A percentile compares a stretch with the other conserved stretches of the same genome.
Conservation (phyloP, 345 rosid genomes). For the Corchorus capsularis region DNA sequence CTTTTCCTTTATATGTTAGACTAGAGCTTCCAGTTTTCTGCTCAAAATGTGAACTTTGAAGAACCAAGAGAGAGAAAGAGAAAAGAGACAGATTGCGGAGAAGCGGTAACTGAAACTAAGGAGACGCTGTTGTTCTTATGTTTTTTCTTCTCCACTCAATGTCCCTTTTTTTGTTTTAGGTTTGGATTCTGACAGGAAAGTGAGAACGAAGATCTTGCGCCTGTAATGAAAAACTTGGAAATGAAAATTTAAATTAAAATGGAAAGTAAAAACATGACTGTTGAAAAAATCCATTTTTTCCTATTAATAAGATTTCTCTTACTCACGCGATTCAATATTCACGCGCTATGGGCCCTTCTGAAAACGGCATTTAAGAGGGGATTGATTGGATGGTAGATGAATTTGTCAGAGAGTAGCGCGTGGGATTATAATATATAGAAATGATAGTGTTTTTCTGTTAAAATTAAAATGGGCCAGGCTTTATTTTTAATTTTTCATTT, state of each 20-base stretch:
- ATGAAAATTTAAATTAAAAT: background rate
- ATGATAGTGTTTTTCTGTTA: background rate
- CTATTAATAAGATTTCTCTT: background rate
- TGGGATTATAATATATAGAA: background rate
- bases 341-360: background rate
- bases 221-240: constrained; percentile 16
- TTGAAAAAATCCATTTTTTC: background rate
- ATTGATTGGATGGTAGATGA: background rate
- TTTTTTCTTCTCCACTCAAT: background rate
- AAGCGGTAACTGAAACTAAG: background rate
- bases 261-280: background rate
- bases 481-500: background rate
- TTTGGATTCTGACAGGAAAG: constrained; percentile 33
- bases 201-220: background rate
- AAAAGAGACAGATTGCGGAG: background rate
- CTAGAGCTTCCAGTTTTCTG: constrained; percentile 3
- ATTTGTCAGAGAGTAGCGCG: constrained; percentile 5
- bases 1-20: background rate
- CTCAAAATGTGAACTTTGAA: constrained; percentile 15
- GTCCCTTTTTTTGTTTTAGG: background rate
- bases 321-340: background rate
- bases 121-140: background rate
- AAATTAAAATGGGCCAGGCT: background rate
- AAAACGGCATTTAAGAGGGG: background rate
- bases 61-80: too few species aligned